These are phyloP conservation scores for Phyllosticta citriasiana DNA, from an alignment of 2,329 filamentous ascomycete genomes.

Conservation along the genomic window DNA sequence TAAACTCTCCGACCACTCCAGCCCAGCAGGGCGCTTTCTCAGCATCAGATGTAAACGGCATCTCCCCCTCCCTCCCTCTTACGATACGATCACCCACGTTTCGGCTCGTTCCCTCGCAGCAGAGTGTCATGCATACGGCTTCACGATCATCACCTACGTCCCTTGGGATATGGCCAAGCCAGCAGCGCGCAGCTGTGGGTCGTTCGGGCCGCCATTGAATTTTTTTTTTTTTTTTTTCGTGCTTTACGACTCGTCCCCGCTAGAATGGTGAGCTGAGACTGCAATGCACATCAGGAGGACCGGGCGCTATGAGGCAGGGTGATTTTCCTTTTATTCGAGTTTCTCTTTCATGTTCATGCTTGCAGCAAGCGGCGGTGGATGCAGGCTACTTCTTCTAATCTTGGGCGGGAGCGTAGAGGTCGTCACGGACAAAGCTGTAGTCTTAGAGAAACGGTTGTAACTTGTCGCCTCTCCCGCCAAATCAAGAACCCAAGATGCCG, in stretches of 20 bases:
- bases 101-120: constrained; percentile 8
- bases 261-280: constrained; percentile 10
- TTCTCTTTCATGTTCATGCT: constrained; percentile 10
- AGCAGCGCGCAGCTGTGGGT: constrained; percentile 4
- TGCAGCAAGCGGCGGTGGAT: constrained; percentile 8
- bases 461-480: not conserved
- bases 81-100: constrained; percentile 3
- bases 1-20: constrained; percentile 1
- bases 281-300: constrained; percentile 11
- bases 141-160: constrained; percentile 9
- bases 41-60: constrained; percentile 11
- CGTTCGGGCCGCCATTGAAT: constrained; percentile 6
- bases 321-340: constrained; percentile 5
- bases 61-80: constrained; percentile 2
- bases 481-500: not conserved
- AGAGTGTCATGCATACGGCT: constrained; percentile 7
- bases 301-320: constrained; percentile 11
- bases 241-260: constrained; percentile 8
- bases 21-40: constrained; percentile 2
- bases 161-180: constrained; percentile 1
- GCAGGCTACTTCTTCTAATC: constrained; percentile 10
- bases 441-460: constrained; percentile 8
- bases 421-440: constrained; percentile 9
- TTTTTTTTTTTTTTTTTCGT: not conserved
- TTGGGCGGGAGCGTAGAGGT: constrained; percentile 9